phyloP scores from a whole-genome alignment of 768 basidiomycete genomes.

The Coprinopsis strossmayeri region DNA sequence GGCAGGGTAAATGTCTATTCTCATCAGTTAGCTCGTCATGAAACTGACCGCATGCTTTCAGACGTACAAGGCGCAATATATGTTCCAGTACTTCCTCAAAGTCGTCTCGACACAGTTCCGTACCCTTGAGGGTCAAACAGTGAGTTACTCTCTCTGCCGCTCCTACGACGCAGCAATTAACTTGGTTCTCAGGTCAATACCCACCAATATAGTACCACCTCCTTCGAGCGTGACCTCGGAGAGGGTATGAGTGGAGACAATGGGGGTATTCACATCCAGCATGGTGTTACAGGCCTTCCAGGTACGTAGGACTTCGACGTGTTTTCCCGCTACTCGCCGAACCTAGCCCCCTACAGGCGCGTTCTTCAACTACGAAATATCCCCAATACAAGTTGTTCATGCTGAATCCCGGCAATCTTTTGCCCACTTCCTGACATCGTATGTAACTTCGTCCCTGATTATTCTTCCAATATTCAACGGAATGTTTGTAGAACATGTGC shows the following conservation, averaged over 20 bases:
- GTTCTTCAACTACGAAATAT: constrained; percentile 95
- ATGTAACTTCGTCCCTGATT: constrained; percentile 25
- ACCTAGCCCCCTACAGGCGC: constrained; percentile 35
- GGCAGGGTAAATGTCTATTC: constrained; percentile 38
- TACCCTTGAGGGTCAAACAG: constrained; percentile 67
- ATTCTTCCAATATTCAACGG: background rate
- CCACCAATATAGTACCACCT: constrained; percentile 93
- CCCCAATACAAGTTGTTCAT: constrained; percentile 91
- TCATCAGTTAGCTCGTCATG: background rate
- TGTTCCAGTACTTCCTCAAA: constrained; percentile 99
- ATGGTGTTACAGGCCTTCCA: constrained; percentile 69
- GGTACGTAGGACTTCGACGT: background rate
- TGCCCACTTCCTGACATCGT: constrained; percentile 98
- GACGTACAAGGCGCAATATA: constrained; percentile 79
- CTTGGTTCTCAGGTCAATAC: constrained; percentile 57
- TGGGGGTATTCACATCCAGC: constrained; percentile 65
- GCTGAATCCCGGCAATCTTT: constrained; percentile 89
- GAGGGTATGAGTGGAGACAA: constrained; percentile 54
- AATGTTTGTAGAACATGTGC: constrained; percentile 72
- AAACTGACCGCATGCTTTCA: constrained; percentile 17
- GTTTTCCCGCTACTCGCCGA: background rate
- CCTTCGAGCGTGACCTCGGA: constrained; percentile 88
- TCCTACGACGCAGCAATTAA: background rate
- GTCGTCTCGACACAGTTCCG: constrained; percentile 95
- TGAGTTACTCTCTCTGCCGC: constrained; percentile 23